These are phyloP conservation scores for Lolium multiflorum DNA, from an alignment of 176 grass and related monocot genomes.

Conservation along the genomic window DNA sequence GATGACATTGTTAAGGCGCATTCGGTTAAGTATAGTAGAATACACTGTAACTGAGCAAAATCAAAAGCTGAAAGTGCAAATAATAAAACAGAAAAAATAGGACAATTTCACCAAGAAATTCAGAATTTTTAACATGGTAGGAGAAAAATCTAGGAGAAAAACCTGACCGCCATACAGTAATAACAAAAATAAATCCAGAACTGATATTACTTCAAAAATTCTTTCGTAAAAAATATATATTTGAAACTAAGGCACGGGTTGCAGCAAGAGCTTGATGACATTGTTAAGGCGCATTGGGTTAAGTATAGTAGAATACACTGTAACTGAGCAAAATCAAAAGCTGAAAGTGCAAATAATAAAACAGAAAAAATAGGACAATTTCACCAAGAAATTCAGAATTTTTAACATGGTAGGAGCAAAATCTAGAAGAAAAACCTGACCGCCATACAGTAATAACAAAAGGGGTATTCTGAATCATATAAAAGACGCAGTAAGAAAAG, in stretches of 20 bases:
- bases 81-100: too few species aligned
- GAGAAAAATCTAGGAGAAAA: slow-evolving; percentile 10
- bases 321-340: slow-evolving; percentile 18
- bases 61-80: slow-evolving; percentile 4
- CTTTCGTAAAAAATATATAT: not conserved
- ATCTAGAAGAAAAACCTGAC: slow-evolving; percentile 1
- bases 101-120: not conserved
- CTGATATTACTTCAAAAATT: not conserved
- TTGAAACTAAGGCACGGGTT: not conserved
- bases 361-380: not conserved
- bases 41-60: slow-evolving; percentile 7
- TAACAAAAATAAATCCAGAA: slow-evolving; percentile 14
- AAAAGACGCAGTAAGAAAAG: not conserved
- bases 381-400: slow-evolving; percentile 27
- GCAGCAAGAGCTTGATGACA: not conserved
- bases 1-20: not conserved
- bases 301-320: not conserved
- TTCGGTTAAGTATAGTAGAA: too few species aligned
- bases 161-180: not conserved
- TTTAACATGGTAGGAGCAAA: not conserved
- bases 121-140: slow-evolving; percentile 25
- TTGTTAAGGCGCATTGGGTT: not conserved
- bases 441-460: not conserved
- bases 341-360: not conserved
- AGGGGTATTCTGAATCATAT: not conserved